phyloP scores from a whole-genome alignment of 768 basidiomycete species.

The Lepiota venenata region DNA sequence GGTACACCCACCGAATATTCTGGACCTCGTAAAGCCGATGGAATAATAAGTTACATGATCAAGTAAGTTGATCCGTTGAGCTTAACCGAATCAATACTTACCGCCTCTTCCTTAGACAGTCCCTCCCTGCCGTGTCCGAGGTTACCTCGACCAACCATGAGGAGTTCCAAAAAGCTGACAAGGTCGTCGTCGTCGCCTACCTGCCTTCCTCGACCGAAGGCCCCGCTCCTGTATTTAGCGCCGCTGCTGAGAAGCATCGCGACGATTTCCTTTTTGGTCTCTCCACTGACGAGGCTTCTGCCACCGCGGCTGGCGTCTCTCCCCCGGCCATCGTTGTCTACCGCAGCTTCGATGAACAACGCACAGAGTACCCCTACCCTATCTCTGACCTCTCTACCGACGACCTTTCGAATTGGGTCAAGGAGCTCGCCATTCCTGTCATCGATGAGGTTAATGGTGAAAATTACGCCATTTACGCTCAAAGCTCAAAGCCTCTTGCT shows the following conservation, averaged over 20 bases:
- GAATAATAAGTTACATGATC: conserved; percentile 94
- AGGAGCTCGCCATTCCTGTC: conserved; percentile 81
- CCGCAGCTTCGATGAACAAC: conserved; percentile 88
- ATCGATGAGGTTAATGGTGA: conserved; percentile 93
- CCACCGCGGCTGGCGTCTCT: conserved; percentile 67
- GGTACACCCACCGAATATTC: conserved; percentile 78
- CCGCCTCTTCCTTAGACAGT: conserved; percentile 52
- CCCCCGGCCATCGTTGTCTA: conserved; percentile 89
- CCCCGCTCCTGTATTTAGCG: conserved; percentile 71
- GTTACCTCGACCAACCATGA: conserved; percentile 74
- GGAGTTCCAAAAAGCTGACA: conserved; percentile 88
- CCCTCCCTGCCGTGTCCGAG: conserved; percentile 87
- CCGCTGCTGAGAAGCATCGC: conserved; percentile 81
- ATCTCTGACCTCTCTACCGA: conserved; percentile 49
- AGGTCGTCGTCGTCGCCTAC: conserved; percentile 87
- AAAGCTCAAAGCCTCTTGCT: conserved; percentile 81
- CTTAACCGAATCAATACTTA: conserved; percentile 1
- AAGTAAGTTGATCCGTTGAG: conserved; percentile 55
- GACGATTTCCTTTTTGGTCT: conserved; percentile 94
- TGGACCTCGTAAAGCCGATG: conserved; percentile 92
- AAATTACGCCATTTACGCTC: conserved; percentile 85
- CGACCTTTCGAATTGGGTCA: conserved; percentile 75
- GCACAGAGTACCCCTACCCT: conserved; percentile 63
- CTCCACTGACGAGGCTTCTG: conserved; percentile 65
- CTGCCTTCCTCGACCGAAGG: conserved; percentile 67